phyloP scores from a whole-genome alignment of 768 basidiomycete species.

The Lyophyllum semitale region DNA sequence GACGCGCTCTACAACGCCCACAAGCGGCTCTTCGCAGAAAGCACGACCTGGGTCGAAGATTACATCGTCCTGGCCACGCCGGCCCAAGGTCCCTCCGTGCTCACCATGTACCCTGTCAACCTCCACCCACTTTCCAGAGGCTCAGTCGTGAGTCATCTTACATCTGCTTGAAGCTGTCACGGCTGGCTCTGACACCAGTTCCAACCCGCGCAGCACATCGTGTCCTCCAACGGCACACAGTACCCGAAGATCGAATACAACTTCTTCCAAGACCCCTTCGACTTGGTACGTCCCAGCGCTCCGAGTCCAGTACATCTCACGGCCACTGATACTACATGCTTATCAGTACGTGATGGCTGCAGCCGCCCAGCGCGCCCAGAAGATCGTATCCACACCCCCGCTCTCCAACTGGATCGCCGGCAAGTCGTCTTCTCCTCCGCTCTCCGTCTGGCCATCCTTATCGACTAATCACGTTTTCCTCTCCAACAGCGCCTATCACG shows the following conservation, averaged over 20 bases:
- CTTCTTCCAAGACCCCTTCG: conserved; percentile 5
- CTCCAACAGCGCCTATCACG: background rate
- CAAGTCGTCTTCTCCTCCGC: background rate
- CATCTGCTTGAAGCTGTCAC: background rate
- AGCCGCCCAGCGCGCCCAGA: background rate
- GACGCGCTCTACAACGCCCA: background rate
- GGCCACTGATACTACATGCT: too few species aligned
- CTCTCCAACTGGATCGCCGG: conserved; percentile 1
- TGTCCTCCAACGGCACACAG: background rate
- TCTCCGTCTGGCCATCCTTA: background rate
- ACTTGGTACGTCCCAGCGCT: background rate
- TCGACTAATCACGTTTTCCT: background rate
- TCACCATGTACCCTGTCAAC: conserved; percentile 1
- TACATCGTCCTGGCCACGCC: background rate
- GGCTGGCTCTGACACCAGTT: background rate
- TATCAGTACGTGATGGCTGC: conserved; percentile 5
- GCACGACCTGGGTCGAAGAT: background rate
- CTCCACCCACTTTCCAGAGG: conserved; percentile 1
- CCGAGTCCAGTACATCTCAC: too few species aligned
- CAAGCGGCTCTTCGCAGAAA: background rate
- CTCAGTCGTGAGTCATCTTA: background rate
- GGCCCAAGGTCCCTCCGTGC: background rate
- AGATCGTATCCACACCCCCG: conserved; percentile 1
- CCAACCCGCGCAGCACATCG: background rate
- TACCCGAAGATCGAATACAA: conserved; percentile 4